Evolutionary conservation across 352 stramenopile genomes (phyloP).

Genomic region (Blastocystis sp.): DNA sequence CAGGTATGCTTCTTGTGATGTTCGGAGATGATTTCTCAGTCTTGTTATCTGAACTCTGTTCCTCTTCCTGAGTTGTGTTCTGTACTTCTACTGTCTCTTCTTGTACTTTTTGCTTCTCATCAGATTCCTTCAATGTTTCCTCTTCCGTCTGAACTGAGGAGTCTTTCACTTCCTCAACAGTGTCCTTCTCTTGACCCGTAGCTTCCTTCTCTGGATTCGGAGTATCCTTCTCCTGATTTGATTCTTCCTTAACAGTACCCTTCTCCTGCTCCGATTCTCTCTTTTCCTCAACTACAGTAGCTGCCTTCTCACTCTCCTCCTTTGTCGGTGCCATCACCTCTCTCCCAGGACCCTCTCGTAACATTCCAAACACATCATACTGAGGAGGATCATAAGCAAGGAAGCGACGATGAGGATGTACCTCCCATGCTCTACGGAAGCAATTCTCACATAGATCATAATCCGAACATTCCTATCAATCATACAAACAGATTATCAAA

Average conservation of each 20-base stretch:
- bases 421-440: constrained; percentile 12
- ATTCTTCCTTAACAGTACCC: background rate
- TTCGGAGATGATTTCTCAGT: no score
- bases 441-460: constrained; percentile 46
- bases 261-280: background rate
- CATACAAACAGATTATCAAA: background rate
- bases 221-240: background rate
- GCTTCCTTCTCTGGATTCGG: background rate
- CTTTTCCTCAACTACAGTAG: background rate
- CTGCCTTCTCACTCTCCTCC: background rate
- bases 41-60: no score
- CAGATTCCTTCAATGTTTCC: background rate
- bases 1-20: background rate
- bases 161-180: no score
- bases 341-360: background rate
- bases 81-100: background rate
- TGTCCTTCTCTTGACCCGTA: background rate
- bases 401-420: constrained; percentile 19
- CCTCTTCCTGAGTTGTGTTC: no score
- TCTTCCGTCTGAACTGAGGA: no score
- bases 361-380: constrained; percentile 43
- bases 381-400: constrained; percentile 40
- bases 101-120: background rate
- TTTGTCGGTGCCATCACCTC: background rate
- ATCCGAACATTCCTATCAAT: constrained; percentile 28